phyloP scores from a whole-genome alignment of 2,329 filamentous ascomycete species.

The Aspergillus fumigatus region DNA sequence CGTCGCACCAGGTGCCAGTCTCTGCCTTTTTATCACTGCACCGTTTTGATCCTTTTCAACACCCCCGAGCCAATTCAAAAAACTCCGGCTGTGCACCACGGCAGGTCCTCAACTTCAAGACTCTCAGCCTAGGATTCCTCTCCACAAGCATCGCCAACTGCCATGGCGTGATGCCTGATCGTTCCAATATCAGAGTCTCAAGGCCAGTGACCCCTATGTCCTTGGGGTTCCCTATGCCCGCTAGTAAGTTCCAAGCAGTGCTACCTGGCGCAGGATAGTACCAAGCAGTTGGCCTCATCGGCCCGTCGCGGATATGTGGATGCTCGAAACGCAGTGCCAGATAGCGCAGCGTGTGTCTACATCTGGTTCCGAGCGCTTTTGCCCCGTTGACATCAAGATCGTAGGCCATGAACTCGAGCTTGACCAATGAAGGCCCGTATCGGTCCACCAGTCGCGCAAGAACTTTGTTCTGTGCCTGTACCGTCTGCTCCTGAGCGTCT shows the following conservation, averaged over 20 bases:
- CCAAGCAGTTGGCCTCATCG: conserved; percentile 27
- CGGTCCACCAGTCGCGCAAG: conserved; percentile 20
- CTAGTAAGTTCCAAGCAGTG: conserved; percentile 29
- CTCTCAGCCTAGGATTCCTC: conserved; percentile 23
- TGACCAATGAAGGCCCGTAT: conserved; percentile 24
- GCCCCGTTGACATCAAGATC: conserved; percentile 27
- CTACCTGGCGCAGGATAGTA: conserved; percentile 21
- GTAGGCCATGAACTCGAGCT: conserved; percentile 28
- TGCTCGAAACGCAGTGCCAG: conserved; percentile 34
- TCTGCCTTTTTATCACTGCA: background rate
- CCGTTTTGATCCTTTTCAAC: conserved; percentile 12
- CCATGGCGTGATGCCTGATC: conserved; percentile 31
- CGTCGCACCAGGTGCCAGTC: conserved; percentile 16
- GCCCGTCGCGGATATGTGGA: conserved; percentile 28
- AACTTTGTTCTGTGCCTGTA: conserved; percentile 22
- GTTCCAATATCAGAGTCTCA: conserved; percentile 27
- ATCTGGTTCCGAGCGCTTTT: conserved; percentile 19
- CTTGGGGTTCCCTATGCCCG: conserved; percentile 23
- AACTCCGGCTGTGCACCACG: conserved; percentile 31
- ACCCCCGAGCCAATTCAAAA: conserved; percentile 30
- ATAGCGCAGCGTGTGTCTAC: conserved; percentile 22
- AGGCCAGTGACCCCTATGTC: conserved; percentile 20
- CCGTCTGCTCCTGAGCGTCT: conserved; percentile 15
- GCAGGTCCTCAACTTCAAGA: conserved; percentile 29
- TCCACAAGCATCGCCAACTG: conserved; percentile 31